Base-by-base conservation (phyloP, 78 protist species). In the Capsaspora owczarzaki region DNA sequence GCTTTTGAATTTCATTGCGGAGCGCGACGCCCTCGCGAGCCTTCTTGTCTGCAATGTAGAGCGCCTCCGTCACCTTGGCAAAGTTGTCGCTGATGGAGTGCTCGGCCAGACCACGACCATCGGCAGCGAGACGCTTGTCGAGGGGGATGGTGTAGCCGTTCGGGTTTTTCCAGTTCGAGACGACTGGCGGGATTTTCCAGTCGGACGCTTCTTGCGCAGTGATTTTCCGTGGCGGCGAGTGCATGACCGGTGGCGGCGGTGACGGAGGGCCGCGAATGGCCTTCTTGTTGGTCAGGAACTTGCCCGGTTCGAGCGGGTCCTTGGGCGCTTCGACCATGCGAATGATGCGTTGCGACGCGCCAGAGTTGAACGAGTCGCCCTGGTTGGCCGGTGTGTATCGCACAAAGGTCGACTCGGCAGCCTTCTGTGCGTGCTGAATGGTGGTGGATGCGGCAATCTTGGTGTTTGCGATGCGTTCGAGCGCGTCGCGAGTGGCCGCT, bases 201-300 rank as follows among this genome's bases (percentile, higher is more conserved):
- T 88, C 93, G 63, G 69, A 76, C 78, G 82, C 83, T 37, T 94
- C 97, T 69, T 91, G 74, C 33, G 44, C 80, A 16, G 94, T 83
- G 25, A 87, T 29, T 78, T 89, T 89, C 35, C 92, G 86, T 6
- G 94, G 91, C 2, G 98, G 98, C 56, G 97, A 93, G 86, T 96
- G 99, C 95, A 97, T 49, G 29, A 97, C 95, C 2, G 99, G 97
- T n/a, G 90, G 95, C 4, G 98, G 97, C 10, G 98, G 97, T 29
- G 92, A 83, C 0, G 91, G 90, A 25, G 96, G 94, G 12, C 89
- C 89, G 10, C 23, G 33, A 0, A 81, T 85, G 20, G 76, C 63
- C 41, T 82, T 84, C 76, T 88, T 89, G 74, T 84, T 86, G 35
- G 75, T 72, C 40, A 53, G 76, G 83, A 91, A 93, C 86, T 87